These are phyloP conservation scores for Epichloe brachyelytri DNA, from an alignment of 2,329 filamentous ascomycete species.

Conservation along the genomic window DNA sequence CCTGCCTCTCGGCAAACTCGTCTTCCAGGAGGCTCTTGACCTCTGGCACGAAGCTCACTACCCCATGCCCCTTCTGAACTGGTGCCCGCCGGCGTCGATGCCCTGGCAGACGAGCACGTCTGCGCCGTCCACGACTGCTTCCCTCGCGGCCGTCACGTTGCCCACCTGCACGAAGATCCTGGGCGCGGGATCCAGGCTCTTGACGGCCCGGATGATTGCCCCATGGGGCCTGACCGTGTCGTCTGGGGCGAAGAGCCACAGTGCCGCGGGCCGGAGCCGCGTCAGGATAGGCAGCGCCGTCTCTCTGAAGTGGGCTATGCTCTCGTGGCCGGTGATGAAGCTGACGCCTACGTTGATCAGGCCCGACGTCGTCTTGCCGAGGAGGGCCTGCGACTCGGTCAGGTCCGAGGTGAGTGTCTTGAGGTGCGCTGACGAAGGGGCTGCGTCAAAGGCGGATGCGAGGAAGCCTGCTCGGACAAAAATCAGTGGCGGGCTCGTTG, in stretches of 20 bases:
- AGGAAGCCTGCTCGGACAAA: constrained; percentile 17
- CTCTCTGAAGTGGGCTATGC: constrained; percentile 24
- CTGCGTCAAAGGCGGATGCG: constrained; percentile 18
- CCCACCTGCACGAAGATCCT: constrained; percentile 50
- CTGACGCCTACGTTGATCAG: constrained; percentile 42
- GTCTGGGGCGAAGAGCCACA: constrained; percentile 55
- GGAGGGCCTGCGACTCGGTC: constrained; percentile 15
- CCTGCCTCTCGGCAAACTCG: constrained; percentile 20
- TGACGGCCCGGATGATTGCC: constrained; percentile 23
- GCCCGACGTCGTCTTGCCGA: constrained; percentile 12
- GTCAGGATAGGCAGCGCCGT: constrained; percentile 38
- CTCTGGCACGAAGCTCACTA: constrained; percentile 46
- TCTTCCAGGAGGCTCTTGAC: constrained; percentile 32
- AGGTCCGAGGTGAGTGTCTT: constrained; percentile 20
- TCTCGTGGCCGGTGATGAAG: constrained; percentile 43
- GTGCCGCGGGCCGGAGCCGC: constrained; percentile 40
- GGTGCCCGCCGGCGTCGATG: constrained; percentile 51
- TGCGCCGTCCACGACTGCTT: constrained; percentile 32
- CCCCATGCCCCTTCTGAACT: constrained; percentile 37
- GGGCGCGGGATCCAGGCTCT: constrained; percentile 19
- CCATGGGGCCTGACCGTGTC: constrained; percentile 25
- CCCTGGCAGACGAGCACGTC: constrained; percentile 52
- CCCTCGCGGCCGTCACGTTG: constrained; percentile 40
- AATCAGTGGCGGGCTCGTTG: not conserved
- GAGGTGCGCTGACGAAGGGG: constrained; percentile 18